Conservation (phyloP, 1,139 yeast genomes). For the Scheffersomyces insectosa region DNA sequence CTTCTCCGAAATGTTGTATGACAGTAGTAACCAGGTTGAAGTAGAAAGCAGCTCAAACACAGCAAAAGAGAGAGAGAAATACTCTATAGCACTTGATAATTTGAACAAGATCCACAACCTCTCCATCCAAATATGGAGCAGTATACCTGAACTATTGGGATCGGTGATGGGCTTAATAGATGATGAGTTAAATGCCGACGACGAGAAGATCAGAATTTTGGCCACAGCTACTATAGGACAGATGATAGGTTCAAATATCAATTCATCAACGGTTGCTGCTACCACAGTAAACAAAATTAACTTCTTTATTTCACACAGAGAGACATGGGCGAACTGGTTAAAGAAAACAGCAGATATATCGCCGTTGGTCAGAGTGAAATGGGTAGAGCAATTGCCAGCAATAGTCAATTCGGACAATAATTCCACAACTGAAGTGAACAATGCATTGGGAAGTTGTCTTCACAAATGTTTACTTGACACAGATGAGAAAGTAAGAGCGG, state of each 20-base stretch:
- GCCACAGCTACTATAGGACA: conserved; percentile 77
- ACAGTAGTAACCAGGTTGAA: conserved; percentile 34
- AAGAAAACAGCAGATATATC: conserved; percentile 73
- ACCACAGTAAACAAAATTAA: conserved; percentile 42
- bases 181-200: conserved; percentile 77
- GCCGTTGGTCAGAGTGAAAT: conserved; percentile 60
- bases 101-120: conserved; percentile 62
- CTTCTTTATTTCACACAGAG: conserved; percentile 59
- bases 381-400: conserved; percentile 60
- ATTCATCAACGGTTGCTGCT: conserved; percentile 18
- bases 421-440: conserved; percentile 47
- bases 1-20: conserved; percentile 73
- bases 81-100: conserved; percentile 37
- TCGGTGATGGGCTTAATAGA: conserved; percentile 80
- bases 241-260: conserved; percentile 49
- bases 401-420: conserved; percentile 34
- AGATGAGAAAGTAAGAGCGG: conserved; percentile 70
- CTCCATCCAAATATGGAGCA: conserved; percentile 71
- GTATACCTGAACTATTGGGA: conserved; percentile 71
- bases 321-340: conserved; percentile 69
- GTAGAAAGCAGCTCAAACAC: conserved; percentile 12
- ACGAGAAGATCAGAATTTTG: conserved; percentile 58
- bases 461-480: conserved; percentile 72
- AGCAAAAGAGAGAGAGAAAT: conserved; percentile 3
- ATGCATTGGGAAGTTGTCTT: conserved; percentile 59